Conservation (phyloP, 352 stramenopile species). For the Aphanomyces cochlioides region DNA sequence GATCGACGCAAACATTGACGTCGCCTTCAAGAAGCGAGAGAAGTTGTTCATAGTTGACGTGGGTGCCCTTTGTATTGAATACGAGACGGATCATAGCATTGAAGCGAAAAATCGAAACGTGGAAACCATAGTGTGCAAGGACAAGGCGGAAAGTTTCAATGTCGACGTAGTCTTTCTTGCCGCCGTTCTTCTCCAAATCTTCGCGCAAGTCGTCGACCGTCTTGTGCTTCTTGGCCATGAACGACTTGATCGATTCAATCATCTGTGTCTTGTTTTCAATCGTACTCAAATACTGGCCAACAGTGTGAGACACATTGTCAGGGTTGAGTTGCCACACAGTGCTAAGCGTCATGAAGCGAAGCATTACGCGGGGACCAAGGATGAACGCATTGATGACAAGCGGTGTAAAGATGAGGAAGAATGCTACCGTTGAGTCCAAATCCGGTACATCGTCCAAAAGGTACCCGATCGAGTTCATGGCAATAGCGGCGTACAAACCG, state of each 20-base stretch:
- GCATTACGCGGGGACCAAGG: constrained; percentile 3
- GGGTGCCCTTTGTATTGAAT: constrained; percentile 20
- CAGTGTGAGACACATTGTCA: constrained; percentile 5
- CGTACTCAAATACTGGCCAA: constrained; percentile 18
- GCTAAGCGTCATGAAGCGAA: constrained; percentile 6
- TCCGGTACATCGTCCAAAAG: constrained; percentile 14
- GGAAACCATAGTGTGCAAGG: constrained; percentile 11
- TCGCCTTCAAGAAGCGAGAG: constrained; percentile 12
- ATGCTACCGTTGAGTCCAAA: constrained; percentile 5
- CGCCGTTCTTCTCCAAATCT: constrained; percentile 15
- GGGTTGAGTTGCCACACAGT: constrained; percentile 22
- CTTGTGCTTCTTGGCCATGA: constrained; percentile 10
- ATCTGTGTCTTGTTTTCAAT: constrained; percentile 25
- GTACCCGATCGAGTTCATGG: constrained; percentile 19
- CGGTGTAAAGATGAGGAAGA: constrained; percentile 1
- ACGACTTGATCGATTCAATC: constrained; percentile 4
- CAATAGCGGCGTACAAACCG: constrained; percentile 11
- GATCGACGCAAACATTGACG: constrained; percentile 19
- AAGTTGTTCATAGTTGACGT: constrained; percentile 23
- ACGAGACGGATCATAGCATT: constrained; percentile 25
- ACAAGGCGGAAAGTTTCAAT: constrained; percentile 22
- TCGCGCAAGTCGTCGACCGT: constrained; percentile 12
- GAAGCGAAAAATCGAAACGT: constrained; percentile 23
- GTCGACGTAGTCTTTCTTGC: constrained; percentile 17
- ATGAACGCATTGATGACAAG: constrained; percentile 8